phyloP scores from a whole-genome alignment of 805 yeast species.

The Candida endomychidarum region DNA sequence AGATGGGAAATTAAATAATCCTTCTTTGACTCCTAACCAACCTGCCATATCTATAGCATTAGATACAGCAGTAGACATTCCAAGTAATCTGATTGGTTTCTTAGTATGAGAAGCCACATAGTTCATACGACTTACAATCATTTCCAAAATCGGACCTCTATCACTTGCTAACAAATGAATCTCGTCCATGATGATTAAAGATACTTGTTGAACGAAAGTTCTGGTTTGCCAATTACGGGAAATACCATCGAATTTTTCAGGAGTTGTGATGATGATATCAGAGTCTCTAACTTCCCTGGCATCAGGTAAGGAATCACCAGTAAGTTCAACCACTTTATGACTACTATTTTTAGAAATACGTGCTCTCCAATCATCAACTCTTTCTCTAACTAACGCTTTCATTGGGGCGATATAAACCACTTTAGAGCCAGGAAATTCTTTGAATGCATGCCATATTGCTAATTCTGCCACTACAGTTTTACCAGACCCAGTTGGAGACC shows the following conservation, averaged over 20 bases:
- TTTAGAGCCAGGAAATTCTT: slow-evolving; percentile 74
- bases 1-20: slow-evolving; percentile 76
- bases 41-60: slow-evolving; percentile 85
- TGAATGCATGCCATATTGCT: slow-evolving; percentile 96
- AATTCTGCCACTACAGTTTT: slow-evolving; percentile 96
- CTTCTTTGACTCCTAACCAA: slow-evolving; percentile 75
- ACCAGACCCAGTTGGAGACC: slow-evolving; percentile 99
- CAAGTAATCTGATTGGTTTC: slow-evolving; percentile 62
- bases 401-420: slow-evolving; percentile 85
- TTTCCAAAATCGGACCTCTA: slow-evolving; percentile 82
- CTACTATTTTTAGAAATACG: slow-evolving; percentile 48
- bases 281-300: slow-evolving; percentile 65
- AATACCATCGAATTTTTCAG: slow-evolving; percentile 86
- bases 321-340: slow-evolving; percentile 66
- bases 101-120: slow-evolving; percentile 61
- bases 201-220: slow-evolving; percentile 70
- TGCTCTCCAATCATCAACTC: slow-evolving; percentile 77
- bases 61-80: slow-evolving; percentile 84
- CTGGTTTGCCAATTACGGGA: slow-evolving; percentile 84
- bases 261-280: slow-evolving; percentile 77
- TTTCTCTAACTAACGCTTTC: slow-evolving; percentile 82
- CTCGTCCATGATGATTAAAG: slow-evolving; percentile 82
- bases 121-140: slow-evolving; percentile 88
- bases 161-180: slow-evolving; percentile 82
- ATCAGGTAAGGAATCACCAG: slow-evolving; percentile 81